phyloP scores from a whole-genome alignment of 1,284 basidiomycete genomes.

The Ceratobasidium sp. region DNA sequence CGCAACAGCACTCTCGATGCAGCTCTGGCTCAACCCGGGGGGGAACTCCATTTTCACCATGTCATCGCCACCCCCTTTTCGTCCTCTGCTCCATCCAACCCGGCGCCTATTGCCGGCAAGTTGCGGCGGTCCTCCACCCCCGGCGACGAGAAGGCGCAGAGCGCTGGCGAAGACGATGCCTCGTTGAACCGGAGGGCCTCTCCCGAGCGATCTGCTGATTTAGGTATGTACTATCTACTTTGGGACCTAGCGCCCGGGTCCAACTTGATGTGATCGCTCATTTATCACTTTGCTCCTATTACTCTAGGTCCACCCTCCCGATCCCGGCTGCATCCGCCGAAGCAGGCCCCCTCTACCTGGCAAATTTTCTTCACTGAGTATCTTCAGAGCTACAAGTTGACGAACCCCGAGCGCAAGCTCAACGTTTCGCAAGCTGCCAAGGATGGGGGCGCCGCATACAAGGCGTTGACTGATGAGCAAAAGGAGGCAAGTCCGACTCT shows the following conservation, averaged over 20 bases:
- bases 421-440: constrained; percentile 96
- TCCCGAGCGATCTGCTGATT: constrained; percentile 20
- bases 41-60: constrained; percentile 24
- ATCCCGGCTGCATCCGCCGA: constrained; percentile 78
- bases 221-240: constrained; percentile 36
- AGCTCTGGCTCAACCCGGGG: constrained; percentile 8
- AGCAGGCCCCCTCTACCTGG: constrained; percentile 93
- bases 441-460: constrained; percentile 91
- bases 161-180: constrained; percentile 17
- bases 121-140: constrained; percentile 18
- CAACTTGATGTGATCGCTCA: constrained; percentile 21
- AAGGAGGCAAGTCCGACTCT: constrained; percentile 69
- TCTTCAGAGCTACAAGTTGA: constrained; percentile 84
- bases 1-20: constrained; percentile 37
- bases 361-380: constrained; percentile 97
- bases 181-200: constrained; percentile 16
- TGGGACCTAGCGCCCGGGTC: constrained; percentile 22
- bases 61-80: constrained; percentile 34
- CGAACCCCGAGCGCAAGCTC: constrained; percentile 64
- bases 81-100: constrained; percentile 51
- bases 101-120: constrained; percentile 33
- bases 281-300: constrained; percentile 47
- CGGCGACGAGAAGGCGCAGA: constrained; percentile 6
- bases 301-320: constrained; percentile 46
- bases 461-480: constrained; percentile 74